phyloP scores from a whole-genome alignment of 257 asterid species.

The Echites panduratus region DNA sequence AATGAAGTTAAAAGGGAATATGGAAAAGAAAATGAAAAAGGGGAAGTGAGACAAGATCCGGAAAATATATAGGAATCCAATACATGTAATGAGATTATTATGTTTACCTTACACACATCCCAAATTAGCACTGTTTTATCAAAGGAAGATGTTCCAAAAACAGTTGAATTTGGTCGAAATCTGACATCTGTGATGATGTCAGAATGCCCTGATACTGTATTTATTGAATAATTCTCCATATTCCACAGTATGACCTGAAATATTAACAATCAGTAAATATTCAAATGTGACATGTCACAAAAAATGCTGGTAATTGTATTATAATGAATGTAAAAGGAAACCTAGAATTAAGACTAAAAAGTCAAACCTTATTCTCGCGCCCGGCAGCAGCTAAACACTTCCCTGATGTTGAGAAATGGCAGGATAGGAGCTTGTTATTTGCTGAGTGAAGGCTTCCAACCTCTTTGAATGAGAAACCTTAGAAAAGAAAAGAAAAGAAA shows the following conservation, averaged over 20 bases:
- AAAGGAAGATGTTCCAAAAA: slow-evolving; percentile 47
- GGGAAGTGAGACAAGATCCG: background rate
- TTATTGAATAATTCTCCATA: slow-evolving; percentile 10
- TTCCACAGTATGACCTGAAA: slow-evolving; percentile 34
- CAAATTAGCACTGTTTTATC: slow-evolving; percentile 41
- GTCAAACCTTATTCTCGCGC: slow-evolving; percentile 42
- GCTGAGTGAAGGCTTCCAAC: slow-evolving; percentile 23
- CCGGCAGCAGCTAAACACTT: slow-evolving; percentile 49
- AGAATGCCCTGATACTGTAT: slow-evolving; percentile 22
- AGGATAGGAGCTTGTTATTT: slow-evolving; percentile 35
- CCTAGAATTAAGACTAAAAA: slow-evolving; percentile 4
- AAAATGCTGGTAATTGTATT: slow-evolving; percentile 1
- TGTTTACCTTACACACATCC: slow-evolving; percentile 38
- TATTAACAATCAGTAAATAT: background rate
- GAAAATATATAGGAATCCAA: background rate
- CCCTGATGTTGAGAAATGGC: slow-evolving; percentile 41
- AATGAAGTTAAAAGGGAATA: background rate
- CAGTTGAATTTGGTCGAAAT: slow-evolving; percentile 34
- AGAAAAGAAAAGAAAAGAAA: background rate
- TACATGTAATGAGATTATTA: background rate
- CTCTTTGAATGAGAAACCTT: slow-evolving; percentile 33
- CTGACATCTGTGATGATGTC: slow-evolving; percentile 39
- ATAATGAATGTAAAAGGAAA: background rate
- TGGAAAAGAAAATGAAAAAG: background rate
- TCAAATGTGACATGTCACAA: background rate